Base-by-base conservation (phyloP, 331 rosid species). In the Telfairia occidentalis region DNA sequence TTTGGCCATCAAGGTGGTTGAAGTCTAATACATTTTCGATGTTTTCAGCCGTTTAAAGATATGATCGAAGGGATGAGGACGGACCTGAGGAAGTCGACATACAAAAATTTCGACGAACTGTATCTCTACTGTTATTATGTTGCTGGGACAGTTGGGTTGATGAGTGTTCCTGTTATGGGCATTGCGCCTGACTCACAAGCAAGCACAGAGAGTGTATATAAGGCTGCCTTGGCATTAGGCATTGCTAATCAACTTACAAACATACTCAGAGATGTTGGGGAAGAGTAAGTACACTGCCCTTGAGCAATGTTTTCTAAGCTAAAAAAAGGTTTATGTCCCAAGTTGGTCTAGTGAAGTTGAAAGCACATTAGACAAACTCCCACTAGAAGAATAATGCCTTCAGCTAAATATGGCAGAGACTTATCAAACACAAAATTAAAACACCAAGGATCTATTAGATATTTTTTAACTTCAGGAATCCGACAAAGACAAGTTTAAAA, bases 141-240 rank as follows among this genome's bases (percentile, higher is more conserved):
- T 29, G 98, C 98, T 52, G 98, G 98, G 43, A 93, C 98, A 9
- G 98, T 93, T 12, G 98, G 96, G 12, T 96, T 93, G 13, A 93
- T 93, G 98, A 93, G 98, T 80, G 98, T 93, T 76, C 98, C 98
- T 3, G 91, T 91, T 0, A 93, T 93, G 97, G 98, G 98, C 18
- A 89, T 93, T 52, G 80, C 87, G 57, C 91, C 92, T 1, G 86
- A 91, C 64, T 87, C 98, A 21, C 85, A 81, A 74, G 92, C 94
- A 76, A 82, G 97, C 18, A 84, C 97, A 30, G 97, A 93, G 78
- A 82, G 78, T 11, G 83, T 93, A 57, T 91, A 93, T 70, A 91
- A 89, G 84, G 94, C 97, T 76, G 97, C 97, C 15, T 81, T 93
- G 82, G 91, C 96, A 4, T 92, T 93, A 40, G 98, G 98, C 77